A percentile compares a stretch with the other conserved stretches of the same genome.
phyloP scores from a whole-genome alignment of 2,329 filamentous ascomycete genomes.

The Penicillium fuscoglaucum region DNA sequence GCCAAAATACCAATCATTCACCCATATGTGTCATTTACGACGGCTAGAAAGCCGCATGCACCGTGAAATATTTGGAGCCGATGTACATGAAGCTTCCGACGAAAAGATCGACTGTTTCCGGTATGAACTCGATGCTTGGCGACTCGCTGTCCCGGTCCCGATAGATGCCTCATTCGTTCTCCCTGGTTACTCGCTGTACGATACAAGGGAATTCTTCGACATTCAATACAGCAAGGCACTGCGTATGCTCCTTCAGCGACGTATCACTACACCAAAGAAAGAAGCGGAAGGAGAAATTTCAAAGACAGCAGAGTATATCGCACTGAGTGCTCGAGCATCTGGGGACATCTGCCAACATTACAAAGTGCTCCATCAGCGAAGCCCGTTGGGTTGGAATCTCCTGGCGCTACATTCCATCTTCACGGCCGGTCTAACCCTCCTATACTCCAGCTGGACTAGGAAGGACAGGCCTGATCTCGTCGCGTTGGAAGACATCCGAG shows the following conservation, averaged over 20 bases:
- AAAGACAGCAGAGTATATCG: background rate
- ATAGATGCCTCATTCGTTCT: background rate
- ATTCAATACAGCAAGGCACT: background rate
- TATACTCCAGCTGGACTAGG: background rate
- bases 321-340: slow-evolving; percentile 1
- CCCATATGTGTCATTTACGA: background rate
- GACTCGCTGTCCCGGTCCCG: background rate
- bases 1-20: background rate
- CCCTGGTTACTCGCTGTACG: background rate
- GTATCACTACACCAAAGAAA: background rate
- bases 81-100: background rate
- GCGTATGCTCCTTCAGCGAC: background rate
- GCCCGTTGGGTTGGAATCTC: background rate
- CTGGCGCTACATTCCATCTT: background rate
- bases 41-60: background rate
- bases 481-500: background rate
- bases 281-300: background rate
- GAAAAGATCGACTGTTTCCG: background rate
- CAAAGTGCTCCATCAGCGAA: background rate
- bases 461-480: background rate
- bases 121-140: background rate
- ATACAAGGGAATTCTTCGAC: background rate
- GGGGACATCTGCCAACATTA: slow-evolving; percentile 1
- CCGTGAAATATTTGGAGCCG: background rate
- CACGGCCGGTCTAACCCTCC: background rate